Conservation (phyloP, 2,329 filamentous ascomycete species). For the Cladosporium sp. region DNA sequence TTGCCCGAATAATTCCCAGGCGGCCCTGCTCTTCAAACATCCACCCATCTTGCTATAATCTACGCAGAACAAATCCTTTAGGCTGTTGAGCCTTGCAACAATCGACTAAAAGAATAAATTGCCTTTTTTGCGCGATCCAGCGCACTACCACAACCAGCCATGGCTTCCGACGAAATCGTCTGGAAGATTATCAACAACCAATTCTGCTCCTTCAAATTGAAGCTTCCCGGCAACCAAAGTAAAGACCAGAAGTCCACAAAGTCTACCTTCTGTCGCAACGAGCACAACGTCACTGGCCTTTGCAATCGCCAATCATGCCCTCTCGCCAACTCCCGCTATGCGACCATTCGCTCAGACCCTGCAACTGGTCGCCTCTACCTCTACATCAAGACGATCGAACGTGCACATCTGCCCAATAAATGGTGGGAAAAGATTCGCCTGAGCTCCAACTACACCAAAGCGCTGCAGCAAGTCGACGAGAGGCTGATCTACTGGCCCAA, state of each 20-base stretch:
- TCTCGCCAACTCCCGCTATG: constrained; percentile 86
- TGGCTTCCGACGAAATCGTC: constrained; percentile 93
- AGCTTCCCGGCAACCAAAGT: constrained; percentile 43
- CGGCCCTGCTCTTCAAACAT: not conserved
- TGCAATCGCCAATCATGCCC: constrained; percentile 87
- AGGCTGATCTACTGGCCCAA: constrained; percentile 91
- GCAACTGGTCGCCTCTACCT: constrained; percentile 81
- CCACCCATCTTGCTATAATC: not conserved
- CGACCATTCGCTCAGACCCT: constrained; percentile 80
- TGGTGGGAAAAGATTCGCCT: constrained; percentile 93
- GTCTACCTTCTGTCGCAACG: constrained; percentile 93
- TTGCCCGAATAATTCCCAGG: not conserved
- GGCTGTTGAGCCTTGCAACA: not conserved
- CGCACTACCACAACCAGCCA: constrained; percentile 32
- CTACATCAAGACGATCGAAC: constrained; percentile 94
- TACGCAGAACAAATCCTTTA: not conserved
- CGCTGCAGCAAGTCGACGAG: constrained; percentile 81
- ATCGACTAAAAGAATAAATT: not conserved
- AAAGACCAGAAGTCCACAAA: constrained; percentile 64
- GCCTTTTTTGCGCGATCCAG: not conserved
- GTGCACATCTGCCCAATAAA: constrained; percentile 80
- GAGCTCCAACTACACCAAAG: constrained; percentile 84
- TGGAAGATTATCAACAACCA: constrained; percentile 97
- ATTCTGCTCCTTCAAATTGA: constrained; percentile 92
- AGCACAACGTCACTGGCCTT: constrained; percentile 52